Evolutionary conservation across 1,284 basidiomycete species (phyloP), one percentile per base, ranked within the genome.

Genomic region (Malassezia nana): DNA sequence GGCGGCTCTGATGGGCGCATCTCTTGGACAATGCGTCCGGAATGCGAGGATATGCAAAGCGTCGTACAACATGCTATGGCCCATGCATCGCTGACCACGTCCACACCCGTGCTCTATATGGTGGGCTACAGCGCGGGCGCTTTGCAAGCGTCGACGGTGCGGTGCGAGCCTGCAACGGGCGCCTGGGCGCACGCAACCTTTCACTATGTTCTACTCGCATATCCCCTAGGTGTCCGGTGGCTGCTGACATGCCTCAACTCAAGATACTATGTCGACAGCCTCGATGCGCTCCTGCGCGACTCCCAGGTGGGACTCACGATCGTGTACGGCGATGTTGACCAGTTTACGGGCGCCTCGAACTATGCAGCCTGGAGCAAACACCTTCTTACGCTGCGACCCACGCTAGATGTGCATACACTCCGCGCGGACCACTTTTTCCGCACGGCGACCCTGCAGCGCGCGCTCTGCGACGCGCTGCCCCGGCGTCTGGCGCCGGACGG

Each of bases 51-150:
- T 40, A 47, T 47, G 45, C 45, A 28, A 9, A 18, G 20, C 7
- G 57, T 42, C 2, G 43, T 55, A 10, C 25, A 38, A 10, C 20
- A 32, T 31, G 43, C 47, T 20, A 30, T 46, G 41, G 22, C 20
- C 6, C 18, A 31, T 1, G 15, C 38, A 10, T 15, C 12, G 8
- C 25, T 38, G 13, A 9, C 4, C 32, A 49, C 47, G 6, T 22
- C 18, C 15, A 16, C 31, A 6, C 32, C 50, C 8, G 22, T 20
- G 25, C 13, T 48, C 4, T 38, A n/a, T 31, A 16, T 56, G 9
- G 45, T 22, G 47, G 58, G 58, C 12, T 60, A 60, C 48, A 55
- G 52, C 26, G 54, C 55, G 2, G 58, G 58, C 7, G 44, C 58
- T 20, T 13, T 60, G 22, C 51, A 60, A 12, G 51, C 56, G 15